Conservation (phyloP, 176 grass and related monocot species). For the Chloris gayana region DNA sequence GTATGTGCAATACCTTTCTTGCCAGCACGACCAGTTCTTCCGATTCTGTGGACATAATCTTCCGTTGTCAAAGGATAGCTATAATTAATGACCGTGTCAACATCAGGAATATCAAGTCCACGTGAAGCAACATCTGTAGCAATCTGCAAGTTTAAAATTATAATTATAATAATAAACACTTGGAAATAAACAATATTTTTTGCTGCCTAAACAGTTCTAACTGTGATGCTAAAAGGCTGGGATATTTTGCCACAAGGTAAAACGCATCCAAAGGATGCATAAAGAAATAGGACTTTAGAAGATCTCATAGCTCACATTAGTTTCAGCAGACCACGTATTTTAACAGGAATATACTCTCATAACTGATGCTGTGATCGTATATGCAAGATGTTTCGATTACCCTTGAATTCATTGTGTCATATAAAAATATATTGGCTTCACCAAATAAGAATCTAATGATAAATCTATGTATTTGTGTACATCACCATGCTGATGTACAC, state of each 20-base stretch:
- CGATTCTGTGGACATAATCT: constrained; percentile 97
- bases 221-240: neutral
- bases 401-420: neutral
- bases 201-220: neutral
- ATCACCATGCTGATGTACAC: neutral
- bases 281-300: neutral
- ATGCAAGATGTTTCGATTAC: constrained; percentile 12
- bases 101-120: constrained; percentile 98
- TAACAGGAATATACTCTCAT: neutral
- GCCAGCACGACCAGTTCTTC: constrained; percentile 90
- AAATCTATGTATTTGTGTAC: neutral
- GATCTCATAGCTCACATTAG: neutral
- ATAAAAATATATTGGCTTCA: neutral
- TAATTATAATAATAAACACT: neutral
- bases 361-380: neutral
- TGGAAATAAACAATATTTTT: neutral
- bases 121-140: constrained; percentile 96
- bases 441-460: neutral
- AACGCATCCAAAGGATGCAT: constrained; percentile 8
- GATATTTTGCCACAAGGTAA: constrained; percentile 16
- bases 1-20: constrained; percentile 98
- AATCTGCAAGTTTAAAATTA: constrained; percentile 59
- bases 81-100: constrained; percentile 97
- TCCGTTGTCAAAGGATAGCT: constrained; percentile 98
- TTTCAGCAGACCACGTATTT: neutral